Evolutionary conservation across 176 grass and related monocot species (phyloP).

Genomic region (Bolboschoenus planiculmis): DNA sequence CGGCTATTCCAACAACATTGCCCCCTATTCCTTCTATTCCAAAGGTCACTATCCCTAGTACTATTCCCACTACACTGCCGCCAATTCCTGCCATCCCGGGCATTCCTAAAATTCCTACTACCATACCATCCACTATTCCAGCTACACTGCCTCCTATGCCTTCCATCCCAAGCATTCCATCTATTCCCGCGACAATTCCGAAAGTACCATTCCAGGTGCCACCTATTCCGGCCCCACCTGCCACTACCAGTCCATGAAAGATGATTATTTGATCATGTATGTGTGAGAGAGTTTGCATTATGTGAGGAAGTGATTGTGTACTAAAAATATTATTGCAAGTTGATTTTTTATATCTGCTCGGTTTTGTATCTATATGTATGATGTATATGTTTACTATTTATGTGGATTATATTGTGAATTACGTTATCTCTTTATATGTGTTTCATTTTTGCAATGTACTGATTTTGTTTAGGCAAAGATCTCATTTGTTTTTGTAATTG

Average conservation of each 20-base stretch:
- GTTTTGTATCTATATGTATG: neutral
- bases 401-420: neutral
- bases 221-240: neutral
- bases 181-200: neutral
- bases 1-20: slow-evolving; percentile 33
- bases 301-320: neutral
- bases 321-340: neutral
- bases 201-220: neutral
- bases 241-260: slow-evolving; percentile 10
- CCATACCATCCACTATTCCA: neutral
- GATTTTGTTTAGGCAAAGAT: too few relatives aligned
- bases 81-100: slow-evolving; percentile 34
- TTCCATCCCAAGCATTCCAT: neutral
- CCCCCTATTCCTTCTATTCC: slow-evolving; percentile 26
- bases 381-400: too few relatives aligned
- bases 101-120: slow-evolving; percentile 9
- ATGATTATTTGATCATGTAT: neutral
- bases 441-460: neutral
- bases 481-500: too few relatives aligned
- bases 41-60: slow-evolving; percentile 21
- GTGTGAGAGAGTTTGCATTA: neutral
- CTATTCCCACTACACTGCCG: slow-evolving; percentile 31
- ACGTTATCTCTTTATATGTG: neutral
- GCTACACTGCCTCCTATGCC: neutral
- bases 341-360: neutral